Percentiles rank a stretch among this genome's conserved stretches.
Conservation (phyloP, 495 filamentous ascomycete genomes). For the Penicillium alfredii region DNA sequence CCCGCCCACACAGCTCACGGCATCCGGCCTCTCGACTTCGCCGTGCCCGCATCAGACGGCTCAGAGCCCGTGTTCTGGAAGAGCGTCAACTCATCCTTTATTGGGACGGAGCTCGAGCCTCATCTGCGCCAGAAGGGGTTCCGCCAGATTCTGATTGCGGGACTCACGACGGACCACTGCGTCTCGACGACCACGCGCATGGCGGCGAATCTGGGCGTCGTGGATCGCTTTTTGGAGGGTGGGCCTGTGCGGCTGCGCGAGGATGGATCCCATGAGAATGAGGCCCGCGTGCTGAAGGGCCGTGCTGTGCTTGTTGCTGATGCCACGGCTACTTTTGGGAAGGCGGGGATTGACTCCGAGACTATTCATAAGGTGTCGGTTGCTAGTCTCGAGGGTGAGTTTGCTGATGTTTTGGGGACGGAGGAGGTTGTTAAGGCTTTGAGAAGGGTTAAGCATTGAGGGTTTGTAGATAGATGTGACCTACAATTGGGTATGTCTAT, state of each 20-base stretch:
- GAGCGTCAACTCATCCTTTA: conserved; percentile 43
- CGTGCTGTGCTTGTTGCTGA: conserved; percentile 42
- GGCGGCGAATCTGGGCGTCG: conserved; percentile 44
- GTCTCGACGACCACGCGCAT: conserved; percentile 47
- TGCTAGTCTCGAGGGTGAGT: conserved; percentile 45
- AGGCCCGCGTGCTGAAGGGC: conserved; percentile 26
- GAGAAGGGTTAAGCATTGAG: conserved; percentile 4
- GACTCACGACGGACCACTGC: conserved; percentile 47
- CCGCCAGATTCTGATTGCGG: conserved; percentile 36
- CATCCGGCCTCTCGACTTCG: conserved; percentile 34
- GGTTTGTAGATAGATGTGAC: background rate
- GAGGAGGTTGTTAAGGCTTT: conserved; percentile 32
- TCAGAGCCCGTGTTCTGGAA: conserved; percentile 43
- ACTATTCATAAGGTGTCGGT: conserved; percentile 42
- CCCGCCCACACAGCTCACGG: conserved; percentile 24
- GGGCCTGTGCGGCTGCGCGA: conserved; percentile 11
- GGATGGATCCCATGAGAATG: conserved; percentile 21
- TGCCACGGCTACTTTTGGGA: conserved; percentile 44
- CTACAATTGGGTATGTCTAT: background rate
- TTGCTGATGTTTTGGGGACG: conserved; percentile 37
- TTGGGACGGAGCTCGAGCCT: conserved; percentile 39
- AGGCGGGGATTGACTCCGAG: conserved; percentile 40
- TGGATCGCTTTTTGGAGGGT: conserved; percentile 22
- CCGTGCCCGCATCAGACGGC: conserved; percentile 30
- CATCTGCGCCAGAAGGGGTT: conserved; percentile 30